Percentiles rank a stretch among this genome's conserved stretches.
Conservation (phyloP, 192 early-diverging fungal species). For the Coemansia sp. region DNA sequence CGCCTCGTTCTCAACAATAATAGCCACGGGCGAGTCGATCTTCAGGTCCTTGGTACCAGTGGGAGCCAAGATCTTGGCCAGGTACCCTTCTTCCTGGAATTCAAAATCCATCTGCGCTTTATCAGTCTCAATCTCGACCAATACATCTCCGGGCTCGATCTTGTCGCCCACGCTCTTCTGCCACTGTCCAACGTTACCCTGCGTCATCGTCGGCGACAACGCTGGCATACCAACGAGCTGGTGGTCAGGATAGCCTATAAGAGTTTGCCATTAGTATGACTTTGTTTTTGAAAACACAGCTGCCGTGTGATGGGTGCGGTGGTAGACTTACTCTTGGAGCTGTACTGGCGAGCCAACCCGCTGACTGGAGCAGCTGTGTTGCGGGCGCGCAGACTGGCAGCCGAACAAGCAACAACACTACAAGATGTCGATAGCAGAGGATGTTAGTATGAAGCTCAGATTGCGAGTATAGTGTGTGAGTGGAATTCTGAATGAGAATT, state of each 20-base stretch:
- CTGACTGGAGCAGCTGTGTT: conserved; percentile 16
- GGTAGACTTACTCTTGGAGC: conserved; percentile 44
- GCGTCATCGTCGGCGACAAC: conserved; percentile 96
- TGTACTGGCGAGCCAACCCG: conserved; percentile 43
- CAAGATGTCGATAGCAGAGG: not conserved
- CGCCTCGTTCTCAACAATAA: conserved; percentile 88
- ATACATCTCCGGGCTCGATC: conserved; percentile 87
- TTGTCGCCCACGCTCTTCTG: conserved; percentile 90
- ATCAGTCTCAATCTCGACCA: conserved; percentile 96
- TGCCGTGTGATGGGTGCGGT: not conserved
- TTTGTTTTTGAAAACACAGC: not conserved
- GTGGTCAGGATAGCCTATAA: conserved; percentile 66
- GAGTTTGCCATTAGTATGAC: not conserved
- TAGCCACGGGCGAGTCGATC: conserved; percentile 86
- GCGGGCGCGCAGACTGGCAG: conserved; percentile 19
- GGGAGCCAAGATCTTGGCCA: conserved; percentile 90
- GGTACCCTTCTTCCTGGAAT: conserved; percentile 93
- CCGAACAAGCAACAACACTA: conserved; percentile 29
- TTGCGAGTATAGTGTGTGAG: conserved; percentile 1
- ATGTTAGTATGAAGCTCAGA: not conserved
- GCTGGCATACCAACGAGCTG: conserved; percentile 90
- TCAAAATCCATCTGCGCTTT: conserved; percentile 99
- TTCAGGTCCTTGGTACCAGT: conserved; percentile 86
- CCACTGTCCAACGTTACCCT: conserved; percentile 93
- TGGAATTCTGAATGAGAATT: not conserved